Evolutionary conservation across 1,139 yeast species (phyloP).

Genomic region (Eremothecium sinecaudum): DNA sequence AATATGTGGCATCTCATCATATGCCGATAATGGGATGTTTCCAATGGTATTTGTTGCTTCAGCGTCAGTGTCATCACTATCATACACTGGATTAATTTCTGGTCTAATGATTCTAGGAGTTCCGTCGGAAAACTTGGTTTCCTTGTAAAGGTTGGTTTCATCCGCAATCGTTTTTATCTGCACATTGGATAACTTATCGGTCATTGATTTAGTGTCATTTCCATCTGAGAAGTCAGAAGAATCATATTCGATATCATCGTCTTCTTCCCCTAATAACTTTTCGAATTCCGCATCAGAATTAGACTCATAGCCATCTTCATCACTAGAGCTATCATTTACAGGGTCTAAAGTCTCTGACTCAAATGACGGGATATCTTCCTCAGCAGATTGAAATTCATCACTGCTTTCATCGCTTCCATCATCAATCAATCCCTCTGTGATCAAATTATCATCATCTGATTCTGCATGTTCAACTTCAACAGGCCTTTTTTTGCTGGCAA

Average conservation of each 20-base stretch:
- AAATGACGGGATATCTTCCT: constrained; percentile 10
- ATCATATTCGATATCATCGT: constrained; percentile 28
- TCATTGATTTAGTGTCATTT: constrained; percentile 41
- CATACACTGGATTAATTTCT: constrained; percentile 86
- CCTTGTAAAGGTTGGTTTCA: constrained; percentile 31
- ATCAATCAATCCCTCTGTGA: constrained; percentile 35
- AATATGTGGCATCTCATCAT: constrained; percentile 94
- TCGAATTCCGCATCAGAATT: constrained; percentile 60
- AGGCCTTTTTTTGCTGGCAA: constrained; percentile 30
- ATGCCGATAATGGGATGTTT: constrained; percentile 82
- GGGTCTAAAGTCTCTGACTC: constrained; percentile 5
- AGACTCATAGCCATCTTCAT: constrained; percentile 34
- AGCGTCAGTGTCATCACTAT: constrained; percentile 83
- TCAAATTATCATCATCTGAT: constrained; percentile 31
- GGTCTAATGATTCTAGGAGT: constrained; percentile 66
- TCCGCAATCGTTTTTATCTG: constrained; percentile 41
- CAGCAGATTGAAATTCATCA: constrained; percentile 17
- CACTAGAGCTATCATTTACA: constrained; percentile 15
- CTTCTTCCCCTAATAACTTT: constrained; percentile 43
- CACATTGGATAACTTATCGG: constrained; percentile 47
- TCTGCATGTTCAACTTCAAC: constrained; percentile 22
- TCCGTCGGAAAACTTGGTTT: constrained; percentile 69
- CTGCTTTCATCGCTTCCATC: constrained; percentile 26
- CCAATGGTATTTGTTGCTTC: constrained; percentile 88
- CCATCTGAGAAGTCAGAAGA: constrained; percentile 26